Evolutionary conservation across 2,329 filamentous ascomycete species (phyloP).

Genomic region (Talaromyces sp.): DNA sequence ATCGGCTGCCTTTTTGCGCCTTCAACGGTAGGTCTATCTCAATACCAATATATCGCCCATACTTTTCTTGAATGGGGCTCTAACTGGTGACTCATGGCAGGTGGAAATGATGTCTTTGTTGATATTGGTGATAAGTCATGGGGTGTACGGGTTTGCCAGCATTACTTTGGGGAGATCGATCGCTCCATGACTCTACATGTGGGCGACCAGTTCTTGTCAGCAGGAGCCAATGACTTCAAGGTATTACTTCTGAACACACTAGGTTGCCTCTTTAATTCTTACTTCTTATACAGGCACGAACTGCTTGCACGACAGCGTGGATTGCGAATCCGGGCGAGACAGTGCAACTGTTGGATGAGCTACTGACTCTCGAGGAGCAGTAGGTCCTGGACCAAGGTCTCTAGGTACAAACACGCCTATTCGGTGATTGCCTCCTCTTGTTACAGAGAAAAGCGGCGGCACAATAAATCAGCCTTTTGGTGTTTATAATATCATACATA

Average conservation of each 20-base stretch:
- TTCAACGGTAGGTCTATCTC: conserved; percentile 66
- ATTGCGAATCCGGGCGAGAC: conserved; percentile 91
- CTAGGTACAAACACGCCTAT: not conserved
- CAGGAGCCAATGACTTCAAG: conserved; percentile 96
- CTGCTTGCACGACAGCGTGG: conserved; percentile 94
- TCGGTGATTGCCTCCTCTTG: not conserved
- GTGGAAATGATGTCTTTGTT: conserved; percentile 94
- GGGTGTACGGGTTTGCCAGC: conserved; percentile 89
- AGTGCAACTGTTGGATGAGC: conserved; percentile 80
- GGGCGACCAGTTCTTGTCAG: conserved; percentile 91
- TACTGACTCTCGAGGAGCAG: conserved; percentile 49
- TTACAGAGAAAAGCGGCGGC: not conserved
- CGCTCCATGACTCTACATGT: conserved; percentile 84
- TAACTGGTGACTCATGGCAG: conserved; percentile 22
- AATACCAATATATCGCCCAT: not conserved
- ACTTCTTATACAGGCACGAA: conserved; percentile 53
- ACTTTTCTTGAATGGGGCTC: not conserved
- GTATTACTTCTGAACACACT: conserved; percentile 29
- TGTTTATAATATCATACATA: not conserved
- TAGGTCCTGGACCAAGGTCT: not conserved
- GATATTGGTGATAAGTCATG: conserved; percentile 98
- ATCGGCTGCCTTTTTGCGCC: conserved; percentile 80
- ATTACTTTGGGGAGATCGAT: conserved; percentile 74
- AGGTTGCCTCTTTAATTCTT: not conserved
- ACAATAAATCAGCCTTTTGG: not conserved